Conservation (phyloP, 106 monocot genomes). For the Gastrodia elata region DNA sequence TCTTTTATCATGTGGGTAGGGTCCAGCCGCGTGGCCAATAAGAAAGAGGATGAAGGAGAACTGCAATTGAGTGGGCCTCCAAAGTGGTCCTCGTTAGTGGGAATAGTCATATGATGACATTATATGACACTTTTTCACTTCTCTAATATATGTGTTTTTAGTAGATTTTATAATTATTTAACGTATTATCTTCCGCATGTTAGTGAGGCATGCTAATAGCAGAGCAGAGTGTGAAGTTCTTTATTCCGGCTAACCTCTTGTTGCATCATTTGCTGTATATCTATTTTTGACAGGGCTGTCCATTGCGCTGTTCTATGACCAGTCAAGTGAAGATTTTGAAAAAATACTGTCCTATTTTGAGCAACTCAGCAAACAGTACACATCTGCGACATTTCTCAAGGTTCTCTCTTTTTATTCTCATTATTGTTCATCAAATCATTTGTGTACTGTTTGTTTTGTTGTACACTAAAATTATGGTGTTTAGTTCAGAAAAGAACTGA, state of each 20-base stretch:
- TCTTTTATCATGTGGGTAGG: too few relatives aligned
- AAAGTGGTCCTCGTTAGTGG: too few relatives aligned
- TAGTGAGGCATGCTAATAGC: neutral
- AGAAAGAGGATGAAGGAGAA: too few relatives aligned
- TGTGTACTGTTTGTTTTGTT: neutral
- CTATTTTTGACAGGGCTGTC: constrained; percentile 20
- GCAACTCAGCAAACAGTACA: constrained; percentile 30
- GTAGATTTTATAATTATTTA: too few relatives aligned
- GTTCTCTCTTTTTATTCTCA: constrained; percentile 6
- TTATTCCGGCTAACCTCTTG: too few relatives aligned
- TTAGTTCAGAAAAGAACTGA: neutral
- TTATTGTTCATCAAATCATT: neutral
- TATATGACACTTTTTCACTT: neutral
- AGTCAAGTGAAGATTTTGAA: constrained; percentile 16
- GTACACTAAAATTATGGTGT: neutral
- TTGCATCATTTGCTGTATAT: neutral
- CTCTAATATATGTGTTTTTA: neutral
- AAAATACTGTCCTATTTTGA: constrained; percentile 17
- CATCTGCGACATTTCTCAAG: constrained; percentile 36
- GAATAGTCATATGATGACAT: neutral
- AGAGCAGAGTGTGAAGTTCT: neutral
- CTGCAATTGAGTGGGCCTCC: too few relatives aligned
- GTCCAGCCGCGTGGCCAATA: too few relatives aligned
- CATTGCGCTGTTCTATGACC: constrained; percentile 26
- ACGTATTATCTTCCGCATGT: too few relatives aligned